phyloP scores from a whole-genome alignment of 1,139 yeast species.

The Sugiyamaella xylanicola region DNA sequence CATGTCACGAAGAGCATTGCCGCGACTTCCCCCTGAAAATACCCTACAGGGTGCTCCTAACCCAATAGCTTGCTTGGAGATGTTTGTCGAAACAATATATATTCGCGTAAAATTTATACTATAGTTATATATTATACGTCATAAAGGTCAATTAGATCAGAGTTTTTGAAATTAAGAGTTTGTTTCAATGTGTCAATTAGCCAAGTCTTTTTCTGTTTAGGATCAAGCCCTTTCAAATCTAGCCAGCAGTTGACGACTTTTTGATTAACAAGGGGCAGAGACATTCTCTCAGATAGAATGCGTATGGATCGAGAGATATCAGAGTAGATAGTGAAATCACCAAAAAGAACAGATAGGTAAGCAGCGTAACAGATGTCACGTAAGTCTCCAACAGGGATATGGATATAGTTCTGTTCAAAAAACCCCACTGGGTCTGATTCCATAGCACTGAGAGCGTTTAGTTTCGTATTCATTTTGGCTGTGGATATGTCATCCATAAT shows the following conservation, averaged over 20 bases:
- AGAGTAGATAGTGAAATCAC: background rate
- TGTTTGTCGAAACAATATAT: too few relatives aligned
- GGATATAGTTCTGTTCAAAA: background rate
- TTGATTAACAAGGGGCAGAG: background rate
- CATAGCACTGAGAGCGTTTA: background rate
- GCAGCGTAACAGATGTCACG: conserved; percentile 3
- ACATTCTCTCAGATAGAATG: background rate
- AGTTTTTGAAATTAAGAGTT: background rate
- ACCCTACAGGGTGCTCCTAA: background rate
- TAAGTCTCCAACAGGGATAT: conserved; percentile 1
- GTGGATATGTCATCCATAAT: too few relatives aligned
- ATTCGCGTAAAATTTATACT: too few relatives aligned
- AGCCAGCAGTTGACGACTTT: background rate
- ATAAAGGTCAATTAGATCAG: background rate
- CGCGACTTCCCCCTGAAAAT: conserved; percentile 2
- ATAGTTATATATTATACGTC: too few relatives aligned
- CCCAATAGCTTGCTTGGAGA: background rate
- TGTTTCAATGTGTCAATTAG: background rate
- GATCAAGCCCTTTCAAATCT: background rate
- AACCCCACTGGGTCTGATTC: background rate
- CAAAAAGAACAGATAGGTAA: conserved; percentile 2
- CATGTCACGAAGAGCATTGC: too few relatives aligned
- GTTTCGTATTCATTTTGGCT: background rate
- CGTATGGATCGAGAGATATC: background rate
- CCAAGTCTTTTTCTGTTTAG: background rate